Evolutionary conservation across 345 rosid genomes (phyloP), one percentile per base, ranked within the genome.

Genomic region (Heritiera littoralis): DNA sequence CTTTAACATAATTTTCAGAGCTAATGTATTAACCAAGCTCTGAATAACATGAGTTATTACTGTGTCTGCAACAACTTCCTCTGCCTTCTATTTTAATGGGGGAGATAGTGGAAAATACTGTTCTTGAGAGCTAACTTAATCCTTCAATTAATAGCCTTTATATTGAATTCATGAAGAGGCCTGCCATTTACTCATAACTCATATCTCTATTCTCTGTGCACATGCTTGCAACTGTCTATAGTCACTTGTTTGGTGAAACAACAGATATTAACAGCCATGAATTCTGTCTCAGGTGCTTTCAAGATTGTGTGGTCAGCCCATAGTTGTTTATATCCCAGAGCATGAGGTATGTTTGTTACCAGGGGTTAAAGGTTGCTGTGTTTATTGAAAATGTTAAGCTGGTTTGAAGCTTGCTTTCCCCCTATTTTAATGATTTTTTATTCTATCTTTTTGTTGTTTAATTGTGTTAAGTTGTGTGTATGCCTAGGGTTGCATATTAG

Each of bases 291-390:
- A 95, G 96, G 99, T 95, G 58, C 90, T 93, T 75, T 93, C 98
- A 49, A 93, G 86, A 81, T 83, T 93, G 67, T 93, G 97, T 74
- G 74, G 84, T 79, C 99, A 88, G 84, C 97, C 97, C 7, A 81
- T 93, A 68, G 76, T 86, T 32, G 94, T 95, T 66, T 92, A 92
- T 82, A 93, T 95, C 73, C 94, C 95, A 8, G 96, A 86, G 86
- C 91, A 91, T 43, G 98, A 95, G 98, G 98, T 90, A 83, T 64
- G 81, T 20, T 60, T 17, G 72, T 64, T 58, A 52, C 32, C 7
- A 9, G n/a, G 52, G 32, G 8, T 28, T 12, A 41, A 60, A 71
- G 14, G 9, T 13, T 17, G 3, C 7, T 35, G 15, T 72, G n/a
- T 38, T 38, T 11, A 6, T 48, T 38, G 20, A 35, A 32, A 17